Conservation (phyloP, 192 early-diverging fungal species). For the Coemansia sp. region DNA sequence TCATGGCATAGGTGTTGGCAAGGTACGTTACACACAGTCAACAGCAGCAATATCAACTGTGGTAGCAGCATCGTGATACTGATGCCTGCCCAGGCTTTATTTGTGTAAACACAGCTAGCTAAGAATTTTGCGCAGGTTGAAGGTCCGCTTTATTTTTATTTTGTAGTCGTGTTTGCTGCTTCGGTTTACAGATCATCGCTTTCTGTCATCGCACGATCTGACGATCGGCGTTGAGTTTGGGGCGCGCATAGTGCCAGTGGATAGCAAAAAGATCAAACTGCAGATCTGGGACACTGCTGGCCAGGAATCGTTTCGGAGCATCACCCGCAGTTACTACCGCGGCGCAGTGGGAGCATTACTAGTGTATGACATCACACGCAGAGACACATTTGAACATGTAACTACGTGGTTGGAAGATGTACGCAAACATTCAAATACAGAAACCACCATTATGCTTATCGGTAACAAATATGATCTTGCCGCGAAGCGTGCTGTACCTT, state of each 20-base stretch:
- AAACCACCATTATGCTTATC: conserved; percentile 86
- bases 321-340: conserved; percentile 82
- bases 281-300: conserved; percentile 96
- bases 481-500: conserved; percentile 72
- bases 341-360: conserved; percentile 76
- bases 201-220: conserved; percentile 76
- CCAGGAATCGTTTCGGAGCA: conserved; percentile 83
- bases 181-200: conserved; percentile 81
- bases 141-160: neutral
- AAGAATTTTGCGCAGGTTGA: neutral
- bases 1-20: conserved; percentile 65
- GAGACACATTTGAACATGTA: conserved; percentile 76
- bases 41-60: neutral
- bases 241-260: conserved; percentile 70
- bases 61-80: neutral
- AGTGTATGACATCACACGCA: conserved; percentile 83
- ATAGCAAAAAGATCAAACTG: conserved; percentile 82
- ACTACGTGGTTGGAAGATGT: conserved; percentile 83
- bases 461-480: conserved; percentile 94
- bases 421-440: conserved; percentile 82
- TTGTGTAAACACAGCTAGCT: neutral
- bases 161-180: conserved; percentile 70
- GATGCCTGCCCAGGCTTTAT: neutral
- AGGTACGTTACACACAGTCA: conserved; percentile 34
- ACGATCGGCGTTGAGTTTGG: conserved; percentile 88